phyloP scores from a whole-genome alignment of 768 basidiomycete genomes.

The Boletus rufocinnamomeus region DNA sequence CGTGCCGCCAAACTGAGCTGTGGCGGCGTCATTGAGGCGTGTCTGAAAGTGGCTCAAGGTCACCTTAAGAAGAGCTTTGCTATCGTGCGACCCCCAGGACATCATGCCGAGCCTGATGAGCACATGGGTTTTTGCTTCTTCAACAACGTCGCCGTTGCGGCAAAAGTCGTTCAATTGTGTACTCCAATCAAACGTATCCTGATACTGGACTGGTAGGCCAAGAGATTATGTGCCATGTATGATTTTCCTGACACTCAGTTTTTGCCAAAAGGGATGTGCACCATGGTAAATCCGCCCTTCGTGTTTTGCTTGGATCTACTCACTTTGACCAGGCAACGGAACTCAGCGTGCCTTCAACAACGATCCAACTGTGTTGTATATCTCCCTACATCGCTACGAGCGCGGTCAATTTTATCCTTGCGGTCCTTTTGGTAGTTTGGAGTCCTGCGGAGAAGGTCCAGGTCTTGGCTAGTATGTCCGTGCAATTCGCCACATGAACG shows the following conservation, averaged over 20 bases:
- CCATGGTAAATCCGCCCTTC: slow-evolving; percentile 59
- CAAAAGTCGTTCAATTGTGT: slow-evolving; percentile 72
- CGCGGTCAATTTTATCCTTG: slow-evolving; percentile 91
- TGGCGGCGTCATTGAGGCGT: slow-evolving; percentile 92
- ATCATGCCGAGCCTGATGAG: slow-evolving; percentile 97
- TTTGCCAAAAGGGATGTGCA: slow-evolving; percentile 82
- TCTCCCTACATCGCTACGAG: slow-evolving; percentile 95
- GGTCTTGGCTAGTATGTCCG: slow-evolving; percentile 82
- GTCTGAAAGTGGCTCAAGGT: slow-evolving; percentile 79
- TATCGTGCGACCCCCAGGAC: slow-evolving; percentile 95
- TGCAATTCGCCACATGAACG: slow-evolving; percentile 4
- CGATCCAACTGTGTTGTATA: slow-evolving; percentile 87
- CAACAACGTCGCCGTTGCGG: slow-evolving; percentile 96
- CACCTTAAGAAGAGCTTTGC: slow-evolving; percentile 87
- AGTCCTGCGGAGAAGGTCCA: slow-evolving; percentile 79
- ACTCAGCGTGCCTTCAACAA: slow-evolving; percentile 96
- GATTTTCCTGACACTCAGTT: slow-evolving; percentile 11
- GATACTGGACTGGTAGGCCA: slow-evolving; percentile 90
- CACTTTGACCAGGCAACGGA: slow-evolving; percentile 73
- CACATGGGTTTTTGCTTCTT: slow-evolving; percentile 99
- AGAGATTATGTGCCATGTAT: neutral
- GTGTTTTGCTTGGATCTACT: slow-evolving; percentile 1
- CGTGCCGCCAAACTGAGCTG: slow-evolving; percentile 85
- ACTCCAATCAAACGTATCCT: slow-evolving; percentile 77
- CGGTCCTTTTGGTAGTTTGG: slow-evolving; percentile 84